Conservation (phyloP, 345 rosid species). For the Diplotaxis tenuifolia region DNA sequence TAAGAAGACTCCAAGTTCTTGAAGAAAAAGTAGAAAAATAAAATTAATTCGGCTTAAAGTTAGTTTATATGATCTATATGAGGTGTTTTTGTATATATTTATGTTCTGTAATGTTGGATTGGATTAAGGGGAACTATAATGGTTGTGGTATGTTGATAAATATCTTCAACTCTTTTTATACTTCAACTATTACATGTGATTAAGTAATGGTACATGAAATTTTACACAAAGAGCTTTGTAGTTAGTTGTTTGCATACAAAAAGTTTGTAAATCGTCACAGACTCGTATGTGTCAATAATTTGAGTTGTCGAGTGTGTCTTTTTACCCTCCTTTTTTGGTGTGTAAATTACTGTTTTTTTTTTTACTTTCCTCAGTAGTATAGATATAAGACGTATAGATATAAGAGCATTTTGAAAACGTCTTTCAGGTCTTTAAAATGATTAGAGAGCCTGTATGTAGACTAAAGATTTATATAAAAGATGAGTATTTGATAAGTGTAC, state of each 20-base stretch:
- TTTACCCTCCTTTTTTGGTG: neutral
- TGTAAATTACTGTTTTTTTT: neutral
- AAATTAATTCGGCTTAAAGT: neutral
- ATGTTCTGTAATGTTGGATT: too few species aligned
- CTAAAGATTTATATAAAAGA: neutral
- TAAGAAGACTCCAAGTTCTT: neutral
- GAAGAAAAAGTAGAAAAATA: slow-evolving; percentile 43
- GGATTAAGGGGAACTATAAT: neutral
- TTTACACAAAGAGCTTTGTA: neutral
- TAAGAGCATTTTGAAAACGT: neutral
- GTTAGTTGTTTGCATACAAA: neutral
- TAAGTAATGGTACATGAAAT: neutral
- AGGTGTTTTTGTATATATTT: neutral
- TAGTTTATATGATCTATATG: neutral
- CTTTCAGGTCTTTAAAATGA: neutral
- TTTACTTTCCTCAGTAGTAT: neutral
- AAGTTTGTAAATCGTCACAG: neutral
- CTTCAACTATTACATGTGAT: neutral
- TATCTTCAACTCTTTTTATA: neutral
- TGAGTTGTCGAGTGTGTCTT: neutral
- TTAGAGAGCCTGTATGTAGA: neutral
- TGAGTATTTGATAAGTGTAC: neutral
- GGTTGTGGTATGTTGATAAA: neutral
- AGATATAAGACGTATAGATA: neutral
- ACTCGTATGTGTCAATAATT: neutral